Base-by-base conservation (phyloP, 164 flowering plant species). In the Piper betle region DNA sequence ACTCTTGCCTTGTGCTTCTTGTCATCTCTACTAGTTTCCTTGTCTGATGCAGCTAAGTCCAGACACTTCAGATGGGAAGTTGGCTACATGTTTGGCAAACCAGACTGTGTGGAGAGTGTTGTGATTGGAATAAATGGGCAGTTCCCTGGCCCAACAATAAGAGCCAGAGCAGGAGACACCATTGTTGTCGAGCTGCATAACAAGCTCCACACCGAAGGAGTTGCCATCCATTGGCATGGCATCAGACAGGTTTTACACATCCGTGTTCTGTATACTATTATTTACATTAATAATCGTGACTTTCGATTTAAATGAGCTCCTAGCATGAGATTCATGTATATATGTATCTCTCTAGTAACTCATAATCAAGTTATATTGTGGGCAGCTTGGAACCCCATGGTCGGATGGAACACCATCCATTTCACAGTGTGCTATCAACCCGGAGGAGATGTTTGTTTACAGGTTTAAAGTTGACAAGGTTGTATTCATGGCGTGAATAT, bases 211-310 rank as follows among this genome's bases (percentile, higher is more conserved):
- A 93, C 98, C 80, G 97, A 48, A 12, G 93, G 93, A 0, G 82
- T 86, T 52, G 98, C 82, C 58, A 81, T 93, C 64, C 98, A 93
- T 58, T 90, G 97, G 97, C 97, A 90, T 73, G 97, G 97, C 39
- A 90, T 90, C 64, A 64, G 86, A 78, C 97, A 89, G 92, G 95
- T 80, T 43, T 2, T 16, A 13, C 19, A 54, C 19, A 15, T 1
- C 33, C 33, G 33, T 25, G 33, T 25, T 25, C 33, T 25, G 33
- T 25, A 25, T 25, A 11, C 37, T 19, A 13, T 55, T 55, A 55
- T 3, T 37, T 13, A 2, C 58, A 55, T 3, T 52, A 52, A 7
- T 46, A 15, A 46, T 46, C 7, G 15, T 15, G 52, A 6, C 52
- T 46, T 15, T 15, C 52, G 15, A 7, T 46, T 46, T 15, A 6